These are phyloP conservation scores for Cryphonectria radicalis DNA, from an alignment of 2,329 filamentous ascomycete species.

Conservation along the genomic window DNA sequence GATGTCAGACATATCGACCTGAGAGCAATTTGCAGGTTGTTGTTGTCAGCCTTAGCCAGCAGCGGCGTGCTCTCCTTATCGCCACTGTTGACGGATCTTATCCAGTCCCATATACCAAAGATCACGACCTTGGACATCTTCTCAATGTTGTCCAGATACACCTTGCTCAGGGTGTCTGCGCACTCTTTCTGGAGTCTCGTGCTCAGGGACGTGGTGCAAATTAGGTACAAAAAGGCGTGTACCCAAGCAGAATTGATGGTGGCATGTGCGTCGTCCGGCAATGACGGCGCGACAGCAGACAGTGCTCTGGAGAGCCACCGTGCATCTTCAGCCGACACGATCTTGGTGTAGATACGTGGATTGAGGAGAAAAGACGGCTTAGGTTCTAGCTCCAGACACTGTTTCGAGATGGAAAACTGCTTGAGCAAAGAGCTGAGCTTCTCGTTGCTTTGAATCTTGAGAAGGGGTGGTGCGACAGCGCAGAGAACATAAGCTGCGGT, in stretches of 20 bases:
- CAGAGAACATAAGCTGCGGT: conserved; percentile 77
- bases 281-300: conserved; percentile 58
- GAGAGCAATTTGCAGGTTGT: conserved; percentile 65
- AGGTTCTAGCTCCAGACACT: conserved; percentile 70
- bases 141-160: conserved; percentile 65
- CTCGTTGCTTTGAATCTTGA: conserved; percentile 59
- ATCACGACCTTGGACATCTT: conserved; percentile 67
- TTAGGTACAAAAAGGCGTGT: conserved; percentile 79
- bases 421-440: conserved; percentile 54
- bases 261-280: conserved; percentile 53
- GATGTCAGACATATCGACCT: conserved; percentile 66
- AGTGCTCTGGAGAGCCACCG: conserved; percentile 77
- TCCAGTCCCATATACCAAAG: conserved; percentile 79
- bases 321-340: conserved; percentile 75
- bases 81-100: conserved; percentile 66
- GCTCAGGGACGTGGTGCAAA: conserved; percentile 66
- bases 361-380: conserved; percentile 90
- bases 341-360: conserved; percentile 80
- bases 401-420: conserved; percentile 64
- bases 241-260: conserved; percentile 74
- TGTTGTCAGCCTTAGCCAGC: conserved; percentile 65
- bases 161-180: conserved; percentile 61
- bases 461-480: conserved; percentile 62
- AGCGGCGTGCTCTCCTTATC: conserved; percentile 78
- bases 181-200: conserved; percentile 68